phyloP scores from a whole-genome alignment of 164 flowering plant genomes.

The Buxus sempervirens region DNA sequence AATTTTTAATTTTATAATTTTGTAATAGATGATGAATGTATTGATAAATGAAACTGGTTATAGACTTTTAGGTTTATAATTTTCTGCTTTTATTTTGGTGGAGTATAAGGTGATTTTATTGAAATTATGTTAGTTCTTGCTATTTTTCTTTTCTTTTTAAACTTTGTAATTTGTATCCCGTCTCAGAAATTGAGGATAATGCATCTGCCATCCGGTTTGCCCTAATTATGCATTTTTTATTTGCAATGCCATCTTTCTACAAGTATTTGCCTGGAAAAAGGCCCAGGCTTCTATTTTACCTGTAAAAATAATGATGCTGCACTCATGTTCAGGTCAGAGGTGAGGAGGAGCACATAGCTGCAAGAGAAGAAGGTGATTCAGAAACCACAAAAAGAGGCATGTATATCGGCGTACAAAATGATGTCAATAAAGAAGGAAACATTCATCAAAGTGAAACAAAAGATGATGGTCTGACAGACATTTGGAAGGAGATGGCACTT shows the following conservation, averaged over 20 bases:
- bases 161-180: too few relatives aligned
- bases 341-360: slow-evolving; percentile 9
- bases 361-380: slow-evolving; percentile 11
- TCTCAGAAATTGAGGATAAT: too few relatives aligned
- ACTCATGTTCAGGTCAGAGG: slow-evolving; percentile 23
- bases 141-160: too few relatives aligned
- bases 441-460: slow-evolving; percentile 13
- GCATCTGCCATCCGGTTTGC: background rate
- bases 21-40: too few relatives aligned
- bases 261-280: background rate
- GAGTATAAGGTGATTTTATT: too few relatives aligned
- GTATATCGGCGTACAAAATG: slow-evolving; percentile 50
- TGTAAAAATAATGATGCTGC: background rate
- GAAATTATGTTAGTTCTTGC: too few relatives aligned
- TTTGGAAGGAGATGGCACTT: slow-evolving; percentile 75
- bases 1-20: too few relatives aligned
- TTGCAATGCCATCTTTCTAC: background rate
- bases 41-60: too few relatives aligned
- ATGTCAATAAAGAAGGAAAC: slow-evolving; percentile 12
- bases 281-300: background rate
- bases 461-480: slow-evolving; percentile 59
- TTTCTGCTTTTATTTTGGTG: too few relatives aligned
- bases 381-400: slow-evolving; percentile 36
- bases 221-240: background rate
- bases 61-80: too few relatives aligned